These are phyloP conservation scores for Alectoria sarmentosa DNA, from an alignment of 495 filamentous ascomycete genomes.

Conservation along the genomic window DNA sequence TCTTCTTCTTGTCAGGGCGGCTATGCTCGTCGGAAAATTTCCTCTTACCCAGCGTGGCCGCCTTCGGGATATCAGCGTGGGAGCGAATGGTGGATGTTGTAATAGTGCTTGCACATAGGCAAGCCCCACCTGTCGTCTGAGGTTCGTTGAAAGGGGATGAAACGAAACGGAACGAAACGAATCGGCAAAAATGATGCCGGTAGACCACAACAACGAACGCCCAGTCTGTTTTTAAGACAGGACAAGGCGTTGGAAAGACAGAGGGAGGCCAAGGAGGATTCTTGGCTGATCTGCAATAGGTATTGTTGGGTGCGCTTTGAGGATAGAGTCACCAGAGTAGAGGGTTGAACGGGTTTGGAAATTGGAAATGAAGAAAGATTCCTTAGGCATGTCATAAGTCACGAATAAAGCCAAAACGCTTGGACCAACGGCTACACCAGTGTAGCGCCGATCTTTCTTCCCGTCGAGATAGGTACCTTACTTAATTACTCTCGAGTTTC, in stretches of 20 bases:
- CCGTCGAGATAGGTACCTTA: too few relatives aligned
- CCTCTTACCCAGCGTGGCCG: slow-evolving; percentile 74
- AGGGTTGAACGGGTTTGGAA: neutral
- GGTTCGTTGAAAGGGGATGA: neutral
- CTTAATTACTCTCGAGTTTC: too few relatives aligned
- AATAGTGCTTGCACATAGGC: slow-evolving; percentile 43
- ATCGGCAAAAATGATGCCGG: neutral
- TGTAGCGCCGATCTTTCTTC: neutral
- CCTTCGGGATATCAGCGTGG: slow-evolving; percentile 46
- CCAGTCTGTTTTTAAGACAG: neutral
- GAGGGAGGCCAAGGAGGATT: neutral
- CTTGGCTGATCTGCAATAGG: neutral
- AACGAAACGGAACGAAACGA: slow-evolving; percentile 1
- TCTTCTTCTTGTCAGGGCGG: slow-evolving; percentile 65
- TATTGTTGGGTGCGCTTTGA: slow-evolving; percentile 3
- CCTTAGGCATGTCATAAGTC: slow-evolving; percentile 6
- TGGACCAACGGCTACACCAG: slow-evolving; percentile 1
- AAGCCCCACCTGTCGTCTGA: slow-evolving; percentile 30
- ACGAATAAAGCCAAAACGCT: neutral
- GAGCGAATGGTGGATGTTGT: slow-evolving; percentile 47
- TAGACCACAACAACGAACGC: neutral
- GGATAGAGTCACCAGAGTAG: neutral
- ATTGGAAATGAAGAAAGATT: neutral
- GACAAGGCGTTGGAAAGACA: neutral
- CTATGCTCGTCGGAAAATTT: slow-evolving; percentile 71